Evolutionary conservation across 2,329 filamentous ascomycete genomes (phyloP).

Genomic region (Celoporthe dispersa): DNA sequence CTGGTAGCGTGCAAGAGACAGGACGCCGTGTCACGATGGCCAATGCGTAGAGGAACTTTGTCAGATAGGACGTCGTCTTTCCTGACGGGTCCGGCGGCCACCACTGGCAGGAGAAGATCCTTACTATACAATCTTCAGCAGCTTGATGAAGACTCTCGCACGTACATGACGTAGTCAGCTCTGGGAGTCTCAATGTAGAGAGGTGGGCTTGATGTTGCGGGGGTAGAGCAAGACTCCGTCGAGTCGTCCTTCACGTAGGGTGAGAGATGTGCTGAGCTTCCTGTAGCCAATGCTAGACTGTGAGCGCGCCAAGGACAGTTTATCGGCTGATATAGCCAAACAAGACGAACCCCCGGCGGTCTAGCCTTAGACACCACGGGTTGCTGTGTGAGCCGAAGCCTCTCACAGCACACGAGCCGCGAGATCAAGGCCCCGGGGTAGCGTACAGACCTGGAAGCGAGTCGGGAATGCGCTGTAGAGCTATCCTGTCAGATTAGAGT

Average conservation of each 20-base stretch:
- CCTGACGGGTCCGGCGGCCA: not conserved
- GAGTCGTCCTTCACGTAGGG: not conserved
- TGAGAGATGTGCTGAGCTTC: not conserved
- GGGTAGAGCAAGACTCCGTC: not conserved
- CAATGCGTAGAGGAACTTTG: not conserved
- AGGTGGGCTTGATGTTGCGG: not conserved
- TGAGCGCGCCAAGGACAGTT: not conserved
- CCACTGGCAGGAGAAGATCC: not conserved
- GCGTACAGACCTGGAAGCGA: too few relatives aligned
- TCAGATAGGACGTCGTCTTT: not conserved
- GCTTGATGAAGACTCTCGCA: not conserved
- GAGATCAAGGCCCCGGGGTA: too few relatives aligned
- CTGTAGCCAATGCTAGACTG: not conserved
- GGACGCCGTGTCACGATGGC: not conserved
- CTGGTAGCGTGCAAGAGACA: not conserved
- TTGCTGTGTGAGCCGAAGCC: too few relatives aligned
- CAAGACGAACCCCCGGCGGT: too few relatives aligned
- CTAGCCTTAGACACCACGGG: too few relatives aligned
- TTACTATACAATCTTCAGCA: not conserved
- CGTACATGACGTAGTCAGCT: not conserved
- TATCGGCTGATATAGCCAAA: too few relatives aligned
- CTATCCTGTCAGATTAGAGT: not conserved
- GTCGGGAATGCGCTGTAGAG: too few relatives aligned
- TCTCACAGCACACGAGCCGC: too few relatives aligned
- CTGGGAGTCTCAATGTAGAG: not conserved